A percentile compares a stretch with the other conserved stretches of the same genome.
Evolutionary conservation across 2,329 filamentous ascomycete genomes (phyloP).

Genomic region (Hypoxylon sp.): DNA sequence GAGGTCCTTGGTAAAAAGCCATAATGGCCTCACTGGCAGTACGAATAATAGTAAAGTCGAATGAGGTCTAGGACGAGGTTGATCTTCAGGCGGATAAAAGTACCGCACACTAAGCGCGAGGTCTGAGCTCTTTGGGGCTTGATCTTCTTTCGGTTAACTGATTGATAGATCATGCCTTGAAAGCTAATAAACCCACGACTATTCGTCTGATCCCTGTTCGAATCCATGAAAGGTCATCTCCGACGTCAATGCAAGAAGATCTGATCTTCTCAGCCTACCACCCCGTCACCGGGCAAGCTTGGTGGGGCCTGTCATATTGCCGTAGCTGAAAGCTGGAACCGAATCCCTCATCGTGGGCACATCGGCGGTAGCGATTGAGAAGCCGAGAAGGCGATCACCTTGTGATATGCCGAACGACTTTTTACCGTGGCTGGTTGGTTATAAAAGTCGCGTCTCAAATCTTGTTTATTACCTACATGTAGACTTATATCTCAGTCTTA

Average conservation of each 20-base stretch:
- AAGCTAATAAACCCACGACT: slow-evolving; percentile 28
- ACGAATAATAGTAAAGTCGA: slow-evolving; percentile 18
- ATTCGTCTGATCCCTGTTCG: slow-evolving; percentile 32
- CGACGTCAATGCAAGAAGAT: slow-evolving; percentile 49
- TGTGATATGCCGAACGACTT: slow-evolving; percentile 4
- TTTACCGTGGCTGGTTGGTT: background rate
- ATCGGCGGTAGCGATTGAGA: background rate
- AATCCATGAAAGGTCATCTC: slow-evolving; percentile 47
- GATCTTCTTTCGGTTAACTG: slow-evolving; percentile 37
- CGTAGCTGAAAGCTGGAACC: slow-evolving; percentile 30
- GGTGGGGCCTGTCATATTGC: slow-evolving; percentile 33
- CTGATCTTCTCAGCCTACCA: slow-evolving; percentile 41
- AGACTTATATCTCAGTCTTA: slow-evolving; percentile 27
- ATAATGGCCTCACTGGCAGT: slow-evolving; percentile 18
- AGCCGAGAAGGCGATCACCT: slow-evolving; percentile 10
- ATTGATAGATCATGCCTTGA: slow-evolving; percentile 16
- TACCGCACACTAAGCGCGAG: slow-evolving; percentile 9
- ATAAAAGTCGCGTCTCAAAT: slow-evolving; percentile 9
- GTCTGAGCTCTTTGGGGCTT: slow-evolving; percentile 35
- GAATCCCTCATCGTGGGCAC: background rate
- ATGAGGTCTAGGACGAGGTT: slow-evolving; percentile 26
- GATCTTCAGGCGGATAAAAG: slow-evolving; percentile 36
- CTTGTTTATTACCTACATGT: too few species aligned
- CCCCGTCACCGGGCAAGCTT: slow-evolving; percentile 1
- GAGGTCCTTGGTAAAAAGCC: slow-evolving; percentile 32